phyloP scores from a whole-genome alignment of 2,329 filamentous ascomycete species.

The Pleochaeta shiraiana region DNA sequence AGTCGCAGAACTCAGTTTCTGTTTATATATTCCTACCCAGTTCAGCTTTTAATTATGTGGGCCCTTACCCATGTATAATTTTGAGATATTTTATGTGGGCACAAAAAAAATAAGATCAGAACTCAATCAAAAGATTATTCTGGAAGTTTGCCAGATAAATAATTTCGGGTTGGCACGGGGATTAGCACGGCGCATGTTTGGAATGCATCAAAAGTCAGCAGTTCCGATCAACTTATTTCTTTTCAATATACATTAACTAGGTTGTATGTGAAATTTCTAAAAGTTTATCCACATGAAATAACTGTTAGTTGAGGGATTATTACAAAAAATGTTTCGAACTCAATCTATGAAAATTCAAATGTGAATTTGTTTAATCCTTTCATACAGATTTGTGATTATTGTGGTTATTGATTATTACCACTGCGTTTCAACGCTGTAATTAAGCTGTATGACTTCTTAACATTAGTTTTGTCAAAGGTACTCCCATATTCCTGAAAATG shows the following conservation, averaged over 20 bases:
- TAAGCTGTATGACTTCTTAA: constrained; percentile 7
- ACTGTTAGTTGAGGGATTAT: too few relatives aligned
- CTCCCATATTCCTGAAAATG: not conserved
- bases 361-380: too few relatives aligned
- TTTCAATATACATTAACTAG: not conserved
- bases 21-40: constrained; percentile 82
- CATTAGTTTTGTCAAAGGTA: constrained; percentile 7
- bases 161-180: too few relatives aligned
- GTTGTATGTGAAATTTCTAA: too few relatives aligned
- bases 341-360: too few relatives aligned
- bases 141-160: too few relatives aligned
- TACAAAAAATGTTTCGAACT: too few relatives aligned
- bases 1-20: constrained; percentile 80
- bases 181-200: too few relatives aligned
- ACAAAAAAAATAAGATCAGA: not conserved
- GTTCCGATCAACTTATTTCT: not conserved
- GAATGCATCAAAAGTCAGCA: not conserved
- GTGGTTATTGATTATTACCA: too few relatives aligned
- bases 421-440: not conserved
- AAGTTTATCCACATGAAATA: too few relatives aligned
- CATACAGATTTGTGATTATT: too few relatives aligned
- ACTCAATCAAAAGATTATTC: not conserved
- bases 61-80: constrained; percentile 26
- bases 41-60: constrained; percentile 95
- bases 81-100: not conserved